phyloP scores from a whole-genome alignment of 2,329 filamentous ascomycete genomes.

The Penicillium sp. region DNA sequence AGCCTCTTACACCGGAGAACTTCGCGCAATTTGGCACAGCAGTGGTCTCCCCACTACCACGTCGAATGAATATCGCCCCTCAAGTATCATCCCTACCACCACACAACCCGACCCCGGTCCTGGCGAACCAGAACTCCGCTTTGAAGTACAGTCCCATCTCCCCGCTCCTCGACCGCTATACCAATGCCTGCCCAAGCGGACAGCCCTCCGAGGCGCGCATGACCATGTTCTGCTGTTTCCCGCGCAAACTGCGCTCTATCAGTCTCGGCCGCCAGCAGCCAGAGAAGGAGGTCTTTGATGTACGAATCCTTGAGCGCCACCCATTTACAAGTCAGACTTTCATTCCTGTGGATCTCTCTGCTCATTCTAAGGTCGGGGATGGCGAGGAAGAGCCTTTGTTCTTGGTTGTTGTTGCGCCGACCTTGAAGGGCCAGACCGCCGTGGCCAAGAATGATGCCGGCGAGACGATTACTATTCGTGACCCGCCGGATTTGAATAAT shows the following conservation, averaged over 20 bases:
- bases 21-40: slow-evolving; percentile 83
- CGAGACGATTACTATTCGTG: slow-evolving; percentile 34
- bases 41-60: slow-evolving; percentile 65
- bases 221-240: slow-evolving; percentile 86
- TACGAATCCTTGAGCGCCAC: slow-evolving; percentile 80
- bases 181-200: slow-evolving; percentile 46
- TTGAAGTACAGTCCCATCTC: slow-evolving; percentile 82
- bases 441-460: slow-evolving; percentile 32
- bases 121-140: slow-evolving; percentile 81
- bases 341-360: slow-evolving; percentile 63
- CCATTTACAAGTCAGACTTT: slow-evolving; percentile 95
- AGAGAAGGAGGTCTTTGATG: slow-evolving; percentile 52
- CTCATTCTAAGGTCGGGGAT: slow-evolving; percentile 22
- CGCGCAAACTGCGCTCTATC: slow-evolving; percentile 52
- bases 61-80: slow-evolving; percentile 47
- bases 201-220: slow-evolving; percentile 59
- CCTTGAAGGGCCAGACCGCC: slow-evolving; percentile 48
- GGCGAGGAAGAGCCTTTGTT: slow-evolving; percentile 49
- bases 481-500: slow-evolving; percentile 66
- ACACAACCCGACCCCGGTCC: slow-evolving; percentile 51
- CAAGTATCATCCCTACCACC: slow-evolving; percentile 46
- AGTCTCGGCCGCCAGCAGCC: slow-evolving; percentile 4
- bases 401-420: slow-evolving; percentile 85
- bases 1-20: slow-evolving; percentile 62
- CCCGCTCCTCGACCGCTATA: slow-evolving; percentile 67